phyloP scores from a whole-genome alignment of 768 basidiomycete genomes.

The Pisolithus marmoratus region DNA sequence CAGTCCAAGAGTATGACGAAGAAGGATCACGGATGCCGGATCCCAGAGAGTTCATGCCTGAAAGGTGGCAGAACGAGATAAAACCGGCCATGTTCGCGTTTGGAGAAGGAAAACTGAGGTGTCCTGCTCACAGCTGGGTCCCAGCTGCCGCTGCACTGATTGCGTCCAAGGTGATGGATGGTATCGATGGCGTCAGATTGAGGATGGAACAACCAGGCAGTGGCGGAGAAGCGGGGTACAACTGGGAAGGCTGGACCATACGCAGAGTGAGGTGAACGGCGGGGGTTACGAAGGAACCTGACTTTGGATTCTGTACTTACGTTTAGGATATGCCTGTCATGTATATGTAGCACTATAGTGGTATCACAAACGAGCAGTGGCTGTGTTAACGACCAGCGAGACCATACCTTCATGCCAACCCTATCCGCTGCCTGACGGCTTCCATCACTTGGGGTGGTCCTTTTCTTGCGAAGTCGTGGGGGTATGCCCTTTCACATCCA shows the following conservation, averaged over 20 bases:
- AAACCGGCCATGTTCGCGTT: conserved; percentile 35
- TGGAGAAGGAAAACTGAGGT: conserved; percentile 36
- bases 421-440: no score
- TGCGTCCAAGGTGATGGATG: conserved; percentile 36
- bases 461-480: no score
- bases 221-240: background rate
- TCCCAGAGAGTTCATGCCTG: conserved; percentile 29
- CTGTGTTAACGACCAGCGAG: no score
- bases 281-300: no score
- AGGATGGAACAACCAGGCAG: conserved; percentile 22
- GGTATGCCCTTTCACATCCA: conserved; percentile 45
- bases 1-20: conserved; percentile 28
- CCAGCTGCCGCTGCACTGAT: conserved; percentile 47
- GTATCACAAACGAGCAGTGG: no score
- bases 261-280: conserved; percentile 5
- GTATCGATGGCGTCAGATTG: conserved; percentile 24
- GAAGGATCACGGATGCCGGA: conserved; percentile 37
- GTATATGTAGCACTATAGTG: no score
- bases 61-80: conserved; percentile 12
- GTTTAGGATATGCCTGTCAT: no score
- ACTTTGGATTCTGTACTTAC: no score
- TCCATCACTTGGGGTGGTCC: no score
- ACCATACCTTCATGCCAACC: no score
- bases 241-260: conserved; percentile 31
- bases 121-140: conserved; percentile 45